Evolutionary conservation across 768 basidiomycete genomes (phyloP).

Genomic region (Dacryopinax spathularia): DNA sequence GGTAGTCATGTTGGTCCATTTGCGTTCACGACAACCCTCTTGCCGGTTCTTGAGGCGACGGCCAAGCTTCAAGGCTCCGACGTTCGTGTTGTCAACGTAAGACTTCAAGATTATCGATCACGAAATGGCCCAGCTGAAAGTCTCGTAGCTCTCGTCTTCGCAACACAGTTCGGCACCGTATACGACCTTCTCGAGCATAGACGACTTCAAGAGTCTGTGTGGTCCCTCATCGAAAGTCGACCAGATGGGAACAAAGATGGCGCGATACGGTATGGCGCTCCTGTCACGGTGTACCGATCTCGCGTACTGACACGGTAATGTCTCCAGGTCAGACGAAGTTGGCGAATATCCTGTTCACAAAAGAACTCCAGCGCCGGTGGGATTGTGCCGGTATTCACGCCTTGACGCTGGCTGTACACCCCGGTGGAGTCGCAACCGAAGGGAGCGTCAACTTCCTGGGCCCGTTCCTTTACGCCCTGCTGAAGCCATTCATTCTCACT

Average conservation of each 20-base stretch:
- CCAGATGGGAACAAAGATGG: background rate
- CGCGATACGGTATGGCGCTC: background rate
- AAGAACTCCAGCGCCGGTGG: constrained; percentile 30
- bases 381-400: constrained; percentile 26
- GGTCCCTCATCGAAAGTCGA: background rate
- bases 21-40: constrained; percentile 11
- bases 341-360: constrained; percentile 13
- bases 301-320: background rate
- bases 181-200: background rate
- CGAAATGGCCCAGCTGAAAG: background rate
- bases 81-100: constrained; percentile 12
- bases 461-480: background rate
- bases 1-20: constrained; percentile 18
- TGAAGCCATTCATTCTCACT: background rate
- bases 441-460: background rate
- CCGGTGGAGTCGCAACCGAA: constrained; percentile 29
- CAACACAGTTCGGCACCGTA: background rate
- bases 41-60: constrained; percentile 14
- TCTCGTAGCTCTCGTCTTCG: background rate
- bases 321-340: constrained; percentile 17
- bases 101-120: background rate
- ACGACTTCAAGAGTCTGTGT: background rate
- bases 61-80: constrained; percentile 4
- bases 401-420: constrained; percentile 30
- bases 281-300: background rate